Percentiles rank a stretch among this genome's conserved stretches.
Evolutionary conservation across 345 rosid genomes (phyloP).

Genomic region (Psidium friedrichsthalianum): DNA sequence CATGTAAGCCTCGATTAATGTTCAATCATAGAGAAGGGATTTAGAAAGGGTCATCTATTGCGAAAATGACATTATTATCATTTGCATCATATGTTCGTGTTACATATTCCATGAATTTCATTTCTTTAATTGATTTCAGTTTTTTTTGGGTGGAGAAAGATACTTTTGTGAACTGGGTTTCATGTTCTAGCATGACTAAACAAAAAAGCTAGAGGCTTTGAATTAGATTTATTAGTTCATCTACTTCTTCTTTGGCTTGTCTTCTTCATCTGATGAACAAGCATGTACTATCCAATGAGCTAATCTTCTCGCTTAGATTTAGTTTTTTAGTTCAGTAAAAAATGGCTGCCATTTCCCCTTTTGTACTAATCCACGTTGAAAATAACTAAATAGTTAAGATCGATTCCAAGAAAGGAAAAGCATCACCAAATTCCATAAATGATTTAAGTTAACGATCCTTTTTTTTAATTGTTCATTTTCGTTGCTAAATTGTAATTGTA

Average conservation of each 20-base stretch:
- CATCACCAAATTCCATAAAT: not conserved
- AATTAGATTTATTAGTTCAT: not conserved
- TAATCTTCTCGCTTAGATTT: not conserved
- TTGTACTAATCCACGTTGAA: not conserved
- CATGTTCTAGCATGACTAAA: not conserved
- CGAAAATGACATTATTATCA: not conserved
- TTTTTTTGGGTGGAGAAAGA: not conserved
- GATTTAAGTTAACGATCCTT: not conserved
- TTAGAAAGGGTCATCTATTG: not conserved
- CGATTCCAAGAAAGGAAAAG: not conserved
- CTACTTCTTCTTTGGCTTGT: not conserved
- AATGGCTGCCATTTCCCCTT: not conserved
- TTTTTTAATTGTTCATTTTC: not conserved
- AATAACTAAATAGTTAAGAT: not conserved
- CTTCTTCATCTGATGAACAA: not conserved
- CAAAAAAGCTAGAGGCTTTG: not conserved
- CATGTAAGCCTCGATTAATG: not conserved
- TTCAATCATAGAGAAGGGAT: not conserved
- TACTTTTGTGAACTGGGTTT: not conserved
- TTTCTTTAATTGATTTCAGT: not conserved
- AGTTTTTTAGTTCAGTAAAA: not conserved
- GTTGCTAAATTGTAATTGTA: not conserved
- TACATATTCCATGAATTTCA: not conserved
- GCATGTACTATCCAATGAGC: not conserved
- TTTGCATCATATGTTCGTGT: not conserved